A percentile compares a stretch with the other conserved stretches of the same genome.
Conservation (phyloP, 2,329 filamentous ascomycete genomes). For the Penicillium olsonii region DNA sequence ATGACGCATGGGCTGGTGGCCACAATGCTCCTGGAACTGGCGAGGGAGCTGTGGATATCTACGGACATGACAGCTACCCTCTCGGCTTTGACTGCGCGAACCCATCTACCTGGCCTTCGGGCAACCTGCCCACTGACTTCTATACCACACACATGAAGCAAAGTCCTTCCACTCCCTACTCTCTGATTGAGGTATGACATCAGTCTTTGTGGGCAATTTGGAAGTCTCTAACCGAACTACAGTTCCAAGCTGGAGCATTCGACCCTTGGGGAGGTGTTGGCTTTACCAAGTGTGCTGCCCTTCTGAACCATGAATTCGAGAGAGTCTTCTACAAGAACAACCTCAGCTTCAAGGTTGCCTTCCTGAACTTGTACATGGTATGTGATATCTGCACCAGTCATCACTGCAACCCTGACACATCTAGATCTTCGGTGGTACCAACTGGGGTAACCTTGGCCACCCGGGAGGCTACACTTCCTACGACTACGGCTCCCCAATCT, state of each 20-base stretch:
- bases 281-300: slow-evolving; percentile 64
- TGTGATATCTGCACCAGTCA: slow-evolving; percentile 2
- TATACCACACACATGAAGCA: slow-evolving; percentile 57
- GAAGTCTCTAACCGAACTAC: slow-evolving; percentile 15
- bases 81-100: slow-evolving; percentile 52
- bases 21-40: slow-evolving; percentile 66
- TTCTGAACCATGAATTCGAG: slow-evolving; percentile 73
- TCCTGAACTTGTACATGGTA: slow-evolving; percentile 77
- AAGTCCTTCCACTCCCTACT: slow-evolving; percentile 67
- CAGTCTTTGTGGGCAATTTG: not conserved
- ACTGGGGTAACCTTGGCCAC: slow-evolving; percentile 79
- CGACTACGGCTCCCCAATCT: slow-evolving; percentile 65
- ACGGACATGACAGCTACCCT: slow-evolving; percentile 67
- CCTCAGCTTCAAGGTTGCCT: slow-evolving; percentile 64
- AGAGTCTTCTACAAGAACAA: slow-evolving; percentile 79
- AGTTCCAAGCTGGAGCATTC: slow-evolving; percentile 71
- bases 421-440: slow-evolving; percentile 72
- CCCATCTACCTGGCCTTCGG: slow-evolving; percentile 62
- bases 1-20: slow-evolving; percentile 65
- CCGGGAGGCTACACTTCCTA: slow-evolving; percentile 65
- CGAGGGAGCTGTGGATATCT: slow-evolving; percentile 61
- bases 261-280: slow-evolving; percentile 74
- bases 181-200: slow-evolving; percentile 58
- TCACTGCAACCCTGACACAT: not conserved
- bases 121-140: slow-evolving; percentile 59